Percentiles rank a stretch among this genome's conserved stretches.
Evolutionary conservation across 2,329 filamentous ascomycete genomes (phyloP).

Genomic region (Scedosporium dehoogii): DNA sequence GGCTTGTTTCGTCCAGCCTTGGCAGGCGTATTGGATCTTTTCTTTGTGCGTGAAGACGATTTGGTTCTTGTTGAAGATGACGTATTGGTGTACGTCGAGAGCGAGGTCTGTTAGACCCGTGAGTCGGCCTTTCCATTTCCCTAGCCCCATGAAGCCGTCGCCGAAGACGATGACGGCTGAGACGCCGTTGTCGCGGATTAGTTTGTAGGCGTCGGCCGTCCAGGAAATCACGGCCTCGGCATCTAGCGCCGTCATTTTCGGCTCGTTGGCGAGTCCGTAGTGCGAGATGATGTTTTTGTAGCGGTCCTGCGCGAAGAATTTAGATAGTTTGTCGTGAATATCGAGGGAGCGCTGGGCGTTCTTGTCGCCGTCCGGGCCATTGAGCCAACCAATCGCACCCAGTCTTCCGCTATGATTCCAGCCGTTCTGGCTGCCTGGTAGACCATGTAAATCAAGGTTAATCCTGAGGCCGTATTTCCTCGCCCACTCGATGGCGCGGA

Average conservation of each 20-base stretch:
- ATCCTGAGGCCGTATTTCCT: constrained; percentile 40
- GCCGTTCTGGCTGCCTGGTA: constrained; percentile 47
- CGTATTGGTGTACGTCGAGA: constrained; percentile 72
- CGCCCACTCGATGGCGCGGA: constrained; percentile 47
- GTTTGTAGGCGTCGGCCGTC: constrained; percentile 43
- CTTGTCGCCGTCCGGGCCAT: constrained; percentile 12
- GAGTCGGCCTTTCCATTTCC: constrained; percentile 61
- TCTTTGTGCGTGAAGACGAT: constrained; percentile 54
- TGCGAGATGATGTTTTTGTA: constrained; percentile 48
- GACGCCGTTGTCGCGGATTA: constrained; percentile 51
- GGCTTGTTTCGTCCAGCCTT: constrained; percentile 55
- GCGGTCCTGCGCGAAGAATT: constrained; percentile 20
- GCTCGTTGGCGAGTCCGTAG: constrained; percentile 61
- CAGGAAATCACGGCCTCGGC: constrained; percentile 45
- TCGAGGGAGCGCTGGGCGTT: constrained; percentile 43
- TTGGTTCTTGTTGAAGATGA: constrained; percentile 64
- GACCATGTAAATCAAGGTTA: constrained; percentile 50
- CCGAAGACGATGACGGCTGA: constrained; percentile 54
- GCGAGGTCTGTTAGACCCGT: constrained; percentile 47
- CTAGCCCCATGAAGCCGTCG: constrained; percentile 63
- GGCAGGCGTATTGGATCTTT: constrained; percentile 61
- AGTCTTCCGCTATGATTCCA: constrained; percentile 52
- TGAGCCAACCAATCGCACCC: constrained; percentile 18
- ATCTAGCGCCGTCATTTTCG: constrained; percentile 45
- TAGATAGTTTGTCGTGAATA: constrained; percentile 32